phyloP scores from a whole-genome alignment of 2,329 filamentous ascomycete genomes.

The Trichoderma oligosporum region DNA sequence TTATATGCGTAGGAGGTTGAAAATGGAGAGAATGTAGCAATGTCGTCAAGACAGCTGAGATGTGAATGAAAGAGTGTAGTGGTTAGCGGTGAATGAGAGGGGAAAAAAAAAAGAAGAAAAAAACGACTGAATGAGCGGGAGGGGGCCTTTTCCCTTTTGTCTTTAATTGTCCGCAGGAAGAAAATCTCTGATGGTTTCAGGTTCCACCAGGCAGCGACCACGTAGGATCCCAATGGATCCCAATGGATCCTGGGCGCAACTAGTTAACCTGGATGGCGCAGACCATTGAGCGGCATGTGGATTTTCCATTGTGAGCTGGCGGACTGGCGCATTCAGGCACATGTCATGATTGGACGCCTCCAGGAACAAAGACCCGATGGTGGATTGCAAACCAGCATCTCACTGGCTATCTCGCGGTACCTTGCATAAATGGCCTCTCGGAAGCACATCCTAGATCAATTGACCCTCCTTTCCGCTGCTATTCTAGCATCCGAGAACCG shows the following conservation, averaged over 20 bases:
- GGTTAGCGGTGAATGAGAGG: background rate
- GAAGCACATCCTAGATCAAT: slow-evolving; percentile 19
- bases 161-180: background rate
- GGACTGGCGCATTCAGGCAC: slow-evolving; percentile 23
- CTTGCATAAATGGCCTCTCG: slow-evolving; percentile 21
- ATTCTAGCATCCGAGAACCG: slow-evolving; percentile 11
- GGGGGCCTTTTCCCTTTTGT: slow-evolving; percentile 16
- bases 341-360: slow-evolving; percentile 23
- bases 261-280: slow-evolving; percentile 15
- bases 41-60: slow-evolving; percentile 16
- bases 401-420: slow-evolving; percentile 23
- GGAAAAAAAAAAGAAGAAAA: background rate
- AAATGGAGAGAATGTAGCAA: slow-evolving; percentile 3
- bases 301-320: slow-evolving; percentile 2
- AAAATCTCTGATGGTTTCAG: slow-evolving; percentile 21
- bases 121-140: background rate
- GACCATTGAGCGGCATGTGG: slow-evolving; percentile 18
- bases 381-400: slow-evolving; percentile 20
- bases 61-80: slow-evolving; percentile 10
- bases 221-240: slow-evolving; percentile 14
- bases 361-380: slow-evolving; percentile 11
- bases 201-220: slow-evolving; percentile 17
- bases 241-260: slow-evolving; percentile 12
- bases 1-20: background rate
- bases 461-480: slow-evolving; percentile 18